A percentile compares a stretch with the other conserved stretches of the same genome.
phyloP scores from a whole-genome alignment of 2,329 filamentous ascomycete species.

The Waltergamsia citrina region DNA sequence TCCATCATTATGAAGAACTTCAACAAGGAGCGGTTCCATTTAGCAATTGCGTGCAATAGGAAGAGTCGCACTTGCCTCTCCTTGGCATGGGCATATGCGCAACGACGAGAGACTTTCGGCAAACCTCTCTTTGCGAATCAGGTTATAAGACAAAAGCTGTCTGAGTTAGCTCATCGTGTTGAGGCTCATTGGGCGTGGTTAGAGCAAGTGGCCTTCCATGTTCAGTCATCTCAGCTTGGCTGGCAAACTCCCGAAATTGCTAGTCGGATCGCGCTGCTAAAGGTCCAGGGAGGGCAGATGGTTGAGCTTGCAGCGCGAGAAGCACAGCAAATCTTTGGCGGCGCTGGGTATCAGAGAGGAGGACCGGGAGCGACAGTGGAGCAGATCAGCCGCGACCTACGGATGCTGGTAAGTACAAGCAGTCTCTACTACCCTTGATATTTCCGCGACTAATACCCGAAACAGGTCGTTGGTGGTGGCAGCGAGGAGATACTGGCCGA shows the following conservation, averaged over 20 bases:
- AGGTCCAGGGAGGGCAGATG: conserved; percentile 38
- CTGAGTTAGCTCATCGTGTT: conserved; percentile 48
- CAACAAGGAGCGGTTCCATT: conserved; percentile 48
- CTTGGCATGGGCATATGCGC: conserved; percentile 41
- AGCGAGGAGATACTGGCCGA: conserved; percentile 47
- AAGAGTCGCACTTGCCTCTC: conserved; percentile 46
- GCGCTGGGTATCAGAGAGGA: conserved; percentile 38
- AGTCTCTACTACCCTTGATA: neutral
- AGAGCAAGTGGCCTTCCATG: conserved; percentile 49
- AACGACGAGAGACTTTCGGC: conserved; percentile 46
- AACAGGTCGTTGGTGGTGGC: conserved; percentile 36
- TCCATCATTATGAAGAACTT: conserved; percentile 50
- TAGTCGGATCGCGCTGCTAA: conserved; percentile 21
- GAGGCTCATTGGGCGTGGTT: conserved; percentile 53
- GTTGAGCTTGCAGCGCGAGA: conserved; percentile 40
- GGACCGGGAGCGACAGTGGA: conserved; percentile 39
- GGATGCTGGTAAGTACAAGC: conserved; percentile 27
- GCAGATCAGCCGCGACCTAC: conserved; percentile 41
- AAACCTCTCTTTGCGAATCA: conserved; percentile 47
- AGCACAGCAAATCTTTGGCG: conserved; percentile 44
- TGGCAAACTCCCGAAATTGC: conserved; percentile 18
- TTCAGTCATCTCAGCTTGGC: conserved; percentile 20
- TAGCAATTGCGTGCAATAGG: conserved; percentile 46
- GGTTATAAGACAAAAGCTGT: conserved; percentile 49
- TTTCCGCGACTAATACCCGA: neutral